Evolutionary conservation across 2,329 filamentous ascomycete genomes (phyloP).

Genomic region (Penicillium sp.): DNA sequence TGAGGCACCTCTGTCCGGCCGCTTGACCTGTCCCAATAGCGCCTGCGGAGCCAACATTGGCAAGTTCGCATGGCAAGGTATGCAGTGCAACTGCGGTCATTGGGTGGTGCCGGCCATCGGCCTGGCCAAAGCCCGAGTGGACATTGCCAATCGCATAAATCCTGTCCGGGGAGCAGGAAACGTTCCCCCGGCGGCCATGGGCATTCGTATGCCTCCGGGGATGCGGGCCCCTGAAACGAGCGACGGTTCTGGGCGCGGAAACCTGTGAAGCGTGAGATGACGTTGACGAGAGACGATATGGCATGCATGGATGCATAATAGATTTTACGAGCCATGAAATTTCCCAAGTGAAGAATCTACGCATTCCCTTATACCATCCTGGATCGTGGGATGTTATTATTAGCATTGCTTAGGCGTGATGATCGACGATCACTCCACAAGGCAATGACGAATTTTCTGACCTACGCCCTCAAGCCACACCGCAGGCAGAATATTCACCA

Average conservation of each 20-base stretch:
- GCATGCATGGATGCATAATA: constrained; percentile 8
- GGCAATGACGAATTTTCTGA: constrained; percentile 6
- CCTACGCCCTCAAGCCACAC: constrained; percentile 6
- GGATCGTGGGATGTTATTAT: background rate
- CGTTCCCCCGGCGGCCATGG: constrained; percentile 24
- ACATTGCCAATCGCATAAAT: constrained; percentile 55
- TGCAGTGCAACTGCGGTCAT: constrained; percentile 82
- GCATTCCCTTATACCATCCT: background rate
- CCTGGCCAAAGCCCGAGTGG: constrained; percentile 74
- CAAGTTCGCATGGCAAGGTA: constrained; percentile 93
- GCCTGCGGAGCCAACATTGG: constrained; percentile 81
- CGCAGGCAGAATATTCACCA: background rate
- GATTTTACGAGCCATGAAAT: constrained; percentile 17
- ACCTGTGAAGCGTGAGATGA: constrained; percentile 14
- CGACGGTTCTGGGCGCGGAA: constrained; percentile 22
- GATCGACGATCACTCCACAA: constrained; percentile 9
- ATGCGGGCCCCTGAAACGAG: constrained; percentile 26
- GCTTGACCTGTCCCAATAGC: constrained; percentile 72
- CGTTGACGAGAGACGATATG: background rate
- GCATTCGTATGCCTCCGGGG: constrained; percentile 40
- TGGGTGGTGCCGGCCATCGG: constrained; percentile 93
- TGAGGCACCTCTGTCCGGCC: constrained; percentile 74
- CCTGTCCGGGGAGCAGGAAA: constrained; percentile 18
- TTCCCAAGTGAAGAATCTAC: background rate
- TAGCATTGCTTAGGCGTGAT: constrained; percentile 3